A percentile compares a stretch with the other conserved stretches of the same genome.
Evolutionary conservation across 768 basidiomycete species (phyloP).

Genomic region (Thelephora ganbajun): DNA sequence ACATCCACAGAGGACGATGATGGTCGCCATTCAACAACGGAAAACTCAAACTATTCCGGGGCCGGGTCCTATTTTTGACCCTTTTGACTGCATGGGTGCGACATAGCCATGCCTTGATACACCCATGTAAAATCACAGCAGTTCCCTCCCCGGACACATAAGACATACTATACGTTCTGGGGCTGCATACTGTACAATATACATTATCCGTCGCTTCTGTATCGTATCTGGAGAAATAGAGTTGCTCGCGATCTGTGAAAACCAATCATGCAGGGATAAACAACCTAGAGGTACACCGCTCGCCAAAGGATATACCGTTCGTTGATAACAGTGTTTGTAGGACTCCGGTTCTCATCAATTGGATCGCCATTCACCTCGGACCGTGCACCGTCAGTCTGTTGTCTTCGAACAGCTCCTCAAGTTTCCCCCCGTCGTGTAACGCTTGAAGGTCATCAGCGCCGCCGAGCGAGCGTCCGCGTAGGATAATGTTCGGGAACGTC

Average conservation of each 20-base stretch:
- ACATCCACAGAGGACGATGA: too few relatives aligned
- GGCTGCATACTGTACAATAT: too few relatives aligned
- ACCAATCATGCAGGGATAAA: too few relatives aligned
- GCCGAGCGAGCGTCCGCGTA: slow-evolving; percentile 43
- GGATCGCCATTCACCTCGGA: background rate
- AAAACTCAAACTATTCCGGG: background rate
- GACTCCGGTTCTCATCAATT: too few relatives aligned
- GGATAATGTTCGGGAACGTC: slow-evolving; percentile 67
- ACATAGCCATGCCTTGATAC: too few relatives aligned
- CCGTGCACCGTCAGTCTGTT: slow-evolving; percentile 26
- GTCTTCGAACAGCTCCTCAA: slow-evolving; percentile 31
- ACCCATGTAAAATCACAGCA: too few relatives aligned
- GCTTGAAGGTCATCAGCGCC: slow-evolving; percentile 47
- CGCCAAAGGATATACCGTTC: too few relatives aligned
- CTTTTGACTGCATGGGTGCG: background rate
- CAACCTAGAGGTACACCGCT: too few relatives aligned
- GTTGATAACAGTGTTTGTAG: too few relatives aligned
- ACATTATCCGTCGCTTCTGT: background rate
- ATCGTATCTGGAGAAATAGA: background rate
- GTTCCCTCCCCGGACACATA: too few relatives aligned
- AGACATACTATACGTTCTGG: too few relatives aligned
- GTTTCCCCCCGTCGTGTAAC: slow-evolving; percentile 33
- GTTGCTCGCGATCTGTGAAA: background rate
- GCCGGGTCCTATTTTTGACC: background rate
- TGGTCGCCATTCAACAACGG: too few relatives aligned